Percentiles rank a stretch among this genome's conserved stretches.
phyloP scores from a whole-genome alignment of 345 rosid genomes.

The Gossypium rotundifolium region DNA sequence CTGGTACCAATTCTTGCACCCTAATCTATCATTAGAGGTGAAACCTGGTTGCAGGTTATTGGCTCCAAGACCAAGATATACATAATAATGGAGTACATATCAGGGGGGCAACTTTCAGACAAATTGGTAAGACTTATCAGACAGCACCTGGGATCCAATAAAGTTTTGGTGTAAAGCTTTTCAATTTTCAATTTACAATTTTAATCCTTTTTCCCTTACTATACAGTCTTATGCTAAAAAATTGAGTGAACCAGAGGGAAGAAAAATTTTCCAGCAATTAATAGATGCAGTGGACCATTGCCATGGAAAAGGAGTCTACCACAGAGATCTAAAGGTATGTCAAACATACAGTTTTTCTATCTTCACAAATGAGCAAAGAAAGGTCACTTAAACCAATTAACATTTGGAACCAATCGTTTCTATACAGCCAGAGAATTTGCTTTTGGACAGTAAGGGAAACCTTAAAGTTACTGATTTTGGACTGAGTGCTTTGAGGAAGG shows the following conservation, averaged over 20 bases:
- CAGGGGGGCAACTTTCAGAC: conserved; percentile 83
- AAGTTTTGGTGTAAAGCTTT: not conserved
- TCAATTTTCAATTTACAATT: not conserved
- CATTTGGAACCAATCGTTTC: not conserved
- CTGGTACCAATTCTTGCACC: not conserved
- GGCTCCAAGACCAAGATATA: conserved; percentile 86
- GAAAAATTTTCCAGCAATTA: conserved; percentile 75
- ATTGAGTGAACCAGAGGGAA: conserved; percentile 62
- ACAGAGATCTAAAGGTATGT: conserved; percentile 83
- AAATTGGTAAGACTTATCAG: conserved; percentile 47
- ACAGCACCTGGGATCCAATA: conserved; percentile 4
- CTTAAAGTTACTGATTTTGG: conserved; percentile 90
- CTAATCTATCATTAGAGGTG: not conserved
- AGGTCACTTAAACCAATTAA: conserved; percentile 2
- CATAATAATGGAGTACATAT: conserved; percentile 75
- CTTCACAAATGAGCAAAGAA: not conserved
- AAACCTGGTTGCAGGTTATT: conserved; percentile 48
- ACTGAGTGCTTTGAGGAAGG: conserved; percentile 68
- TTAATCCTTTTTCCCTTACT: conserved; percentile 1
- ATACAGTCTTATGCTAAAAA: conserved; percentile 45
- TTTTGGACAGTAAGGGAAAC: conserved; percentile 61
- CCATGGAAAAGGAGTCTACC: conserved; percentile 81
- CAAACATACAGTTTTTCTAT: not conserved
- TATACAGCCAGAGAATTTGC: conserved; percentile 82
- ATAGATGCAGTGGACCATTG: conserved; percentile 83